Percentiles rank a stretch among this genome's conserved stretches.
These are phyloP conservation scores for Nadsonia commutata DNA, from an alignment of 1,139 yeast species.

Conservation along the genomic window DNA sequence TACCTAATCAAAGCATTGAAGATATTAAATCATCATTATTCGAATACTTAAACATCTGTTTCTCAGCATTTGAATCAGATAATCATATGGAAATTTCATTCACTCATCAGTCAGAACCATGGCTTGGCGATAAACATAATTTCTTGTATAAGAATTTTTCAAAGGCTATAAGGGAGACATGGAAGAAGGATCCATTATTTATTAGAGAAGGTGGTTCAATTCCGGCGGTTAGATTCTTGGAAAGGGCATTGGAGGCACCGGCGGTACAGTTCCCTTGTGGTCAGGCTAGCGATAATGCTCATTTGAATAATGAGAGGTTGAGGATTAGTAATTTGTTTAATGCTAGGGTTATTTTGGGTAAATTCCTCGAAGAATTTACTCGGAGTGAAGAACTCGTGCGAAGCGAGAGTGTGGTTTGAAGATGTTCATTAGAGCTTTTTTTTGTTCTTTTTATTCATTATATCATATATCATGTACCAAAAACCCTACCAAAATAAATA, in stretches of 20 bases:
- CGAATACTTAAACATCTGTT: constrained; percentile 31
- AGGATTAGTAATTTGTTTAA: constrained; percentile 66
- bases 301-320: constrained; percentile 72
- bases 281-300: constrained; percentile 90
- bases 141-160: constrained; percentile 53
- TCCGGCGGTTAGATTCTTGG: constrained; percentile 77
- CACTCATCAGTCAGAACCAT: constrained; percentile 83
- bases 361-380: no score
- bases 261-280: constrained; percentile 97
- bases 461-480: no score
- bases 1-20: constrained; percentile 69
- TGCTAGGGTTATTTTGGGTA: constrained; percentile 47
- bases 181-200: constrained; percentile 64
- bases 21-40: constrained; percentile 39
- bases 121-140: constrained; percentile 81
- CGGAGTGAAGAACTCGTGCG: no score
- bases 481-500: no score
- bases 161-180: constrained; percentile 42
- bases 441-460: no score
- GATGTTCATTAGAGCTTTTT: no score
- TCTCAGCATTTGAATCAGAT: constrained; percentile 35
- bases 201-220: constrained; percentile 96
- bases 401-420: no score
- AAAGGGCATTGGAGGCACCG: constrained; percentile 66
- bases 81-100: constrained; percentile 48